Base-by-base conservation (phyloP, 73 alveolate genomes). In the Tetrahymena borealis region DNA sequence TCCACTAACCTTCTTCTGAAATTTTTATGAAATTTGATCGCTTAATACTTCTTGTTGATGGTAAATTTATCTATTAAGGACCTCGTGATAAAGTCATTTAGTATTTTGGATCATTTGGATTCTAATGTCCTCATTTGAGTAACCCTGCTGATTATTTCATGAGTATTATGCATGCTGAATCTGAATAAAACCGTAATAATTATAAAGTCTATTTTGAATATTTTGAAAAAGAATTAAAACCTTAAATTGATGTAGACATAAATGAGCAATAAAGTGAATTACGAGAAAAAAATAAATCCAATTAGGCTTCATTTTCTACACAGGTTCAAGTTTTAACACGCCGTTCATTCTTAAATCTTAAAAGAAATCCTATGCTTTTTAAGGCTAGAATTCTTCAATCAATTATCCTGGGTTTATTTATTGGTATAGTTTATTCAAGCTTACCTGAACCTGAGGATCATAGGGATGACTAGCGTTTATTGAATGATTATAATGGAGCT, bases 1-100 rank as follows among this genome's bases (percentile, higher is more conserved):
- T 97, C 90, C 99, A 97, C 96, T 96, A 97, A 95, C 99, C 99
- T 16, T 94, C 96, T 94, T 96, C 98, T 10, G 98, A 96, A 43
- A 95, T 97, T 13, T 94, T 96, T n/a, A 94, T 96, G 41, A 90
- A 91, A 90, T 97, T 97, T 91, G 99, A 97, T 95, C 91, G 96
- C 85, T 90, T 97, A 13, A 96, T 97, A 90, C 94, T 97, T 24
- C 91, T 97, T 79, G 96, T 96, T 38, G 96, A 97, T 39, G 99
- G 99, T 60, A 95, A 96, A 91, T 95, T 97, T 40, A 90, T 96
- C 92, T 97, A 96, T 93, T 91, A 93, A 94, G 98, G 98, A 24
- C 95, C 95, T 39, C 96, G 97, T 32, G 41, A 90, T 39, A 92
- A 95, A 85, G 85, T 97, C 0, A 96, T 95, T 11, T 91, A 91